phyloP scores from a whole-genome alignment of 345 rosid genomes.

The Murraya koenigii region DNA sequence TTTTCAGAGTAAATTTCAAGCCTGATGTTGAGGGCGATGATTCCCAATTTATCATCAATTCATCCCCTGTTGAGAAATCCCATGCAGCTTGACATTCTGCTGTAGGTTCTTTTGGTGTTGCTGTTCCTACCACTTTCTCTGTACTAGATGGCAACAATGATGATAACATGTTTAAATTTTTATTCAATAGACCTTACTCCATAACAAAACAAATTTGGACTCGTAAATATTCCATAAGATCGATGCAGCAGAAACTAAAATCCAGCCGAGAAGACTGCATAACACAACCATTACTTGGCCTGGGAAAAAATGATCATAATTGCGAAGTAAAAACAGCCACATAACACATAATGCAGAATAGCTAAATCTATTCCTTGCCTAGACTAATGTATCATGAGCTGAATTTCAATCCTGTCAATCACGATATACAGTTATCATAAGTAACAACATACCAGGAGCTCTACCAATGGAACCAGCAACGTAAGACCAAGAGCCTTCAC shows the following conservation, averaged over 20 bases:
- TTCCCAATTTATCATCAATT: conserved; percentile 49
- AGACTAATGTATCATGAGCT: neutral
- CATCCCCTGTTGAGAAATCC: conserved; percentile 84
- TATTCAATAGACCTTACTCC: neutral
- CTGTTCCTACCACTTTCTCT: conserved; percentile 89
- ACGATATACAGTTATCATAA: neutral
- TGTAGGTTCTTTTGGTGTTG: conserved; percentile 58
- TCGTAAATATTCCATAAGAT: neutral
- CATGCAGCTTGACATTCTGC: conserved; percentile 62
- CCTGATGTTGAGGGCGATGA: conserved; percentile 37
- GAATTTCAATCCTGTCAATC: neutral
- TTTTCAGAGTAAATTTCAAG: conserved; percentile 39
- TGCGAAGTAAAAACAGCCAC: neutral
- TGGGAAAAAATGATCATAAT: neutral
- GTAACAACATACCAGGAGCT: conserved; percentile 68
- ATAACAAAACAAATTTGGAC: no score
- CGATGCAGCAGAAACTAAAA: neutral
- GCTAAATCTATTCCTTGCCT: neutral
- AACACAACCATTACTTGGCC: neutral
- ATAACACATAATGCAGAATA: neutral
- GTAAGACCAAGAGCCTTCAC: conserved; percentile 90
- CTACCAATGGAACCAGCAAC: conserved; percentile 80
- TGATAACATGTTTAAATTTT: conserved; percentile 15
- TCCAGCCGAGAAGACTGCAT: neutral
- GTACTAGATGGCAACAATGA: conserved; percentile 60